phyloP scores from a whole-genome alignment of 2,329 filamentous ascomycete genomes.

The Lecanosticta acicola region DNA sequence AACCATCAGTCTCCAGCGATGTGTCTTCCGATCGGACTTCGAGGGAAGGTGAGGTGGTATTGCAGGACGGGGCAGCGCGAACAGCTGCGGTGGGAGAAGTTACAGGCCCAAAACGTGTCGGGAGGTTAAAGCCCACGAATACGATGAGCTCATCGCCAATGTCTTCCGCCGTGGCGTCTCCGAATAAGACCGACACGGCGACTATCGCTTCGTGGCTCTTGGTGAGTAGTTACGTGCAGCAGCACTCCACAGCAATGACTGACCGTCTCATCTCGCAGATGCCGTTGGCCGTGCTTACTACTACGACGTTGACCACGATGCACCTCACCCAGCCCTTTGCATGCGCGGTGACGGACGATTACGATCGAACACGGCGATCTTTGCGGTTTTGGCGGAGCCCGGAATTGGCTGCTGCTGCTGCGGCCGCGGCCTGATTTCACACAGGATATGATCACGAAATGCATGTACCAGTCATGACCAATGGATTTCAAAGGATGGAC shows the following conservation, averaged over 20 bases:
- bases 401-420: background rate
- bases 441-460: too few relatives aligned
- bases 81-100: conserved; percentile 4
- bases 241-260: background rate
- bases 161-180: conserved; percentile 5
- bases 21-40: too few relatives aligned
- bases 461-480: conserved; percentile 6
- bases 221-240: conserved; percentile 5
- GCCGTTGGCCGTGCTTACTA: background rate
- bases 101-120: conserved; percentile 5
- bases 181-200: conserved; percentile 10
- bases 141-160: background rate
- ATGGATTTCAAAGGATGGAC: too few relatives aligned
- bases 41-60: too few relatives aligned
- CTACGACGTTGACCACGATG: background rate
- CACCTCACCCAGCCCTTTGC: background rate
- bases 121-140: conserved; percentile 1
- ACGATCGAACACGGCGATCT: background rate
- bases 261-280: background rate
- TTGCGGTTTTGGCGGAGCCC: background rate
- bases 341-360: background rate
- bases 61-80: background rate
- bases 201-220: conserved; percentile 8
- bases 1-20: too few relatives aligned
- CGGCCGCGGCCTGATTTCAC: too few relatives aligned